Base-by-base conservation (phyloP, 768 basidiomycete species). In the Pulveroboletus ravenelii region DNA sequence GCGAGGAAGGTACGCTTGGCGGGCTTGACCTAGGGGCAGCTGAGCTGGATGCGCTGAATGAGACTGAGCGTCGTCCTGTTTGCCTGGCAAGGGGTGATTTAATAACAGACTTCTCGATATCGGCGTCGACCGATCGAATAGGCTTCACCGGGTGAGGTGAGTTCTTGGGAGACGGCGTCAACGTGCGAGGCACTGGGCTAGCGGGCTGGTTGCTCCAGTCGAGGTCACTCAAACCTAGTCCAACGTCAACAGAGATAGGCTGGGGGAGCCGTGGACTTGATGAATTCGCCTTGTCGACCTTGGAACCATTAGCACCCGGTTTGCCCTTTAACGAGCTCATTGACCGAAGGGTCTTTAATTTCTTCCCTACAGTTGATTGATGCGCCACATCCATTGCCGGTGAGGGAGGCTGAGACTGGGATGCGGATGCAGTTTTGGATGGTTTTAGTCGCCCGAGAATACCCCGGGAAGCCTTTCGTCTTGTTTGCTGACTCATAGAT, bases 321-420 rank as follows among this genome's bases (percentile, higher is more conserved):
- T 74, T 81, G 23, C 82, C 78, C 61, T 84, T 85, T 38, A 91
- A 72, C 13, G 89, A 91, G 30, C 87, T 79, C 84, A 91, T 89
- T 3, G 89, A 91, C 17, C 85, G 80, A 51, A 91, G 70, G 7
- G 77, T 85, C 65, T 89, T 90, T 53, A 91, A 69, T 62, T 73
- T 80, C 67, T 76, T 85, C 27, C 67, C 74, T 10, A 68, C 53
- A 23, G 53, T 59, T 10, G 61, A 62, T 15, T 60, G 63, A 7
- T 76, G 45, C 37, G 59, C 58, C 20, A 66, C 61, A 51, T 79
- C 73, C 20, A 75, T 69, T 29, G 69, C 63, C 7, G 74, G 67
- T 13, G 72, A 73, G n/a, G 73, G 73, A 47, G 76, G 74, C 41
- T 74, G 74, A 14, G 76, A 70, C 40, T 74, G 73, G 30, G 76